A percentile compares a stretch with the other conserved stretches of the same genome.
These are phyloP conservation scores for Monosporascus sp. DNA, from an alignment of 2,329 filamentous ascomycete species.

Conservation along the genomic window DNA sequence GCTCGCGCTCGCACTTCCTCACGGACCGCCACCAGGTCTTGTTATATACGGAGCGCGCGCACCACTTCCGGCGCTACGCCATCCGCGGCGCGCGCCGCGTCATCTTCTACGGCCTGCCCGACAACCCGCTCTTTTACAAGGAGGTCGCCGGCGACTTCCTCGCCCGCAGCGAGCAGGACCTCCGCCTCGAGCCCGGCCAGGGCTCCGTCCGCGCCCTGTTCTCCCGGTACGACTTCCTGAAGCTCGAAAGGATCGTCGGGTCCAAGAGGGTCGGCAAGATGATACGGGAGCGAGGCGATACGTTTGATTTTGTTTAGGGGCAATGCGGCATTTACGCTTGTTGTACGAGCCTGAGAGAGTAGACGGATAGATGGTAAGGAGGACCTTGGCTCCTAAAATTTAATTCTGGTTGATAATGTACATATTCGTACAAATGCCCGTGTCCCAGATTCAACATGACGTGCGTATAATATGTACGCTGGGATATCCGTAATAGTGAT, in stretches of 20 bases:
- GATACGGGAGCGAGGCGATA: slow-evolving; percentile 79
- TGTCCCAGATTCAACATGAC: too few species aligned
- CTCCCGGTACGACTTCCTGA: slow-evolving; percentile 83
- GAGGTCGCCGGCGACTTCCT: slow-evolving; percentile 70
- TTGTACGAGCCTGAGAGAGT: not conserved
- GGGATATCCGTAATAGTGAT: too few species aligned
- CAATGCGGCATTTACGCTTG: not conserved
- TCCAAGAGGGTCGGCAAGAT: slow-evolving; percentile 76
- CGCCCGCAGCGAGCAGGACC: slow-evolving; percentile 51
- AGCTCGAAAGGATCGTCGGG: slow-evolving; percentile 83
- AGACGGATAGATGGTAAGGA: not conserved
- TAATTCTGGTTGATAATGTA: not conserved
- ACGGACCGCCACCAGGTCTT: slow-evolving; percentile 76
- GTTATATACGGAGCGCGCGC: slow-evolving; percentile 90
- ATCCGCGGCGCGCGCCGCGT: slow-evolving; percentile 76
- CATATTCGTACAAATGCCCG: not conserved
- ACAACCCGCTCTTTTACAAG: slow-evolving; percentile 77
- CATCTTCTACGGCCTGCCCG: slow-evolving; percentile 86
- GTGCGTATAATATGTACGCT: too few species aligned
- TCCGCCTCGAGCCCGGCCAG: slow-evolving; percentile 50
- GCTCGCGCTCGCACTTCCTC: slow-evolving; percentile 82
- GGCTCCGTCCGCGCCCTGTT: slow-evolving; percentile 64
- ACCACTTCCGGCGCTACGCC: slow-evolving; percentile 88
- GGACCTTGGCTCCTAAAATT: not conserved
- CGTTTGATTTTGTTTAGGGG: slow-evolving; percentile 83